Conservation (phyloP, 257 asterid species). For the Coffea eugenioides region DNA sequence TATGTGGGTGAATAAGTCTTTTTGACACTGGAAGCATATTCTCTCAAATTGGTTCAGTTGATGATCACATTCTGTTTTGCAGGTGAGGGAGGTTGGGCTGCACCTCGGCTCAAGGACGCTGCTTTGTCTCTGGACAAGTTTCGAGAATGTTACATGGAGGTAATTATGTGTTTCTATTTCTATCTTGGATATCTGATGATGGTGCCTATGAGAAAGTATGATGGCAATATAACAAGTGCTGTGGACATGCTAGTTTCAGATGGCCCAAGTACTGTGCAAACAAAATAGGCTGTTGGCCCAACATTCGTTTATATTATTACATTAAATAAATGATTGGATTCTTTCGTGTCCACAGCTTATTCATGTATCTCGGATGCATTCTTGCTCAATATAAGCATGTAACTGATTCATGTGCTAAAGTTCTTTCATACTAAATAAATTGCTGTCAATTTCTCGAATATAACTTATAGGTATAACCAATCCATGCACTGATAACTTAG, state of each 20-base stretch:
- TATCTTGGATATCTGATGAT: neutral
- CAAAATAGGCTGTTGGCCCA: neutral
- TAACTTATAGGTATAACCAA: neutral
- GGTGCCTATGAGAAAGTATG: neutral
- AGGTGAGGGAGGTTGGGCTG: slow-evolving; percentile 98
- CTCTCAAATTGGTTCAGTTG: neutral
- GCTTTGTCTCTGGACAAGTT: slow-evolving; percentile 78
- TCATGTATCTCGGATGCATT: neutral
- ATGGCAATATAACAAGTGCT: neutral
- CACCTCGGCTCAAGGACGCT: slow-evolving; percentile 98
- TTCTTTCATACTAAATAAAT: neutral
- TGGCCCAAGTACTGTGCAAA: neutral
- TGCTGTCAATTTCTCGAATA: neutral
- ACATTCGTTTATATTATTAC: neutral
- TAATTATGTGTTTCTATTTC: slow-evolving; percentile 13
- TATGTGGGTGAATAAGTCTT: neutral
- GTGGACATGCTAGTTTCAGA: neutral
- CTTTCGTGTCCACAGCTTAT: neutral
- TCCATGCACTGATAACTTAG: neutral
- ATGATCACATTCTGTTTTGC: slow-evolving; percentile 16
- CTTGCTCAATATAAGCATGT: too few relatives aligned
- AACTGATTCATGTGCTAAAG: neutral
- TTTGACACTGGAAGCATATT: neutral
- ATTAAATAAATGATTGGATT: neutral
- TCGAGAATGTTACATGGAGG: slow-evolving; percentile 92